Evolutionary conservation across 176 grass and related monocot species (phyloP), one percentile per base, ranked within the genome.

Genomic region (Typha latifolia): DNA sequence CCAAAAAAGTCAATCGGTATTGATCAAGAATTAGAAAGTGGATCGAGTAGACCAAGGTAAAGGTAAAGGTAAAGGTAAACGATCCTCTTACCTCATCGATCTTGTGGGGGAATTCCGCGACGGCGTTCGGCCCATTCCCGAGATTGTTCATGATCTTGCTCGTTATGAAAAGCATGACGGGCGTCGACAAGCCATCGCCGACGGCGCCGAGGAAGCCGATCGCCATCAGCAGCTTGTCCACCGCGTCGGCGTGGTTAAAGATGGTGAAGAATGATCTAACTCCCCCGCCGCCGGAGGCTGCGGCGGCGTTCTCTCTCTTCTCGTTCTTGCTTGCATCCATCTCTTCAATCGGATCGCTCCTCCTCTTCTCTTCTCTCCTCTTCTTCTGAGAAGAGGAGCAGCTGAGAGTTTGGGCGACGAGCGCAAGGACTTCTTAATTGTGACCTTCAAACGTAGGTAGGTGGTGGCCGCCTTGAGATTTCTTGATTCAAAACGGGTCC

Each of bases 111-210:
- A 99, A 93, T 67, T 81, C 27, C 14, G 49, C 47, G 32, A 79
- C 4, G 72, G 66, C 8, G 52, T 61, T 51, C 0, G 81, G 32
- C 2, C 81, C 79, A 52, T 22, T 21, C 52, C 94, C 94, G 27
- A 99, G 81, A 63, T 90, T 75, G 73, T 99, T 99, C 73, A 99
- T 87, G 81, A 93, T 66, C 69, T 76, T 71, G 73, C 86, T 90
- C 20, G 86, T 93, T 70, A 99, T 59, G 4, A 81, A 14, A 12
- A 99, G 94, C 94, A 99, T 99, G 49, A 83, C 56, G 7, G 94
- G 94, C 51, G 62, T 83, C 32, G 89, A 90, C 2, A 93, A 0
- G 68, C 94, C 94, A 63, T 93, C 94, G 34, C 94, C 94, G 16
- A 85, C 51, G 32, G 94, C 89, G 66, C 94, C 89, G 31, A 93